phyloP scores from a whole-genome alignment of 768 basidiomycete species.

The Pulveroboletus sp. region DNA sequence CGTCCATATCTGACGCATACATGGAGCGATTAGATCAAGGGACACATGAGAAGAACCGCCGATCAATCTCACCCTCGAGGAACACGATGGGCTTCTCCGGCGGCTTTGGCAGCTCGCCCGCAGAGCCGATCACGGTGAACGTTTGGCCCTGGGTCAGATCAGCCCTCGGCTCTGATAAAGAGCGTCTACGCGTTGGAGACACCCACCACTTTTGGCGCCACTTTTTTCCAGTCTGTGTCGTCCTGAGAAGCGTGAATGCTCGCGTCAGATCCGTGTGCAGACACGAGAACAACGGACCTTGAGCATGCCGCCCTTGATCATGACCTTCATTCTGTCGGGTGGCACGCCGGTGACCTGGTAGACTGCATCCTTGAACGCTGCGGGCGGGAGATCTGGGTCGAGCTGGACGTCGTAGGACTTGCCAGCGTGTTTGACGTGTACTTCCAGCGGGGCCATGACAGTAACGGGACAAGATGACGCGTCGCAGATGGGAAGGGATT shows the following conservation, averaged over 20 bases:
- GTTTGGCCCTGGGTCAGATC: slow-evolving; percentile 65
- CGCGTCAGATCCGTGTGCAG: background rate
- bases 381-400: slow-evolving; percentile 64
- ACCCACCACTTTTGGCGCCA: slow-evolving; percentile 75
- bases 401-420: slow-evolving; percentile 70
- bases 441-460: slow-evolving; percentile 61
- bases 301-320: slow-evolving; percentile 88
- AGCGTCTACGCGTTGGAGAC: background rate
- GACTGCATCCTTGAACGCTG: slow-evolving; percentile 78
- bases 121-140: slow-evolving; percentile 91
- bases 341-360: slow-evolving; percentile 84
- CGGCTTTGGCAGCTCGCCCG: slow-evolving; percentile 87
- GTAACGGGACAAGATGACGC: slow-evolving; percentile 16
- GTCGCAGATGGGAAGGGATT: slow-evolving; percentile 30
- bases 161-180: background rate
- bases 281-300: slow-evolving; percentile 51
- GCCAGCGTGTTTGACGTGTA: slow-evolving; percentile 88
- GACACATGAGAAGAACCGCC: background rate
- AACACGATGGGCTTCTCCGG: slow-evolving; percentile 78
- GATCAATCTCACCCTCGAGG: slow-evolving; percentile 61
- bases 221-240: slow-evolving; percentile 80
- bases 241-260: slow-evolving; percentile 50
- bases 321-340: slow-evolving; percentile 92
- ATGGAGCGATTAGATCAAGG: slow-evolving; percentile 14
- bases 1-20: slow-evolving; percentile 69